Evolutionary conservation across 352 stramenopile genomes (phyloP), one percentile per base, ranked within the genome.

Genomic region (Pythium insidiosum): DNA sequence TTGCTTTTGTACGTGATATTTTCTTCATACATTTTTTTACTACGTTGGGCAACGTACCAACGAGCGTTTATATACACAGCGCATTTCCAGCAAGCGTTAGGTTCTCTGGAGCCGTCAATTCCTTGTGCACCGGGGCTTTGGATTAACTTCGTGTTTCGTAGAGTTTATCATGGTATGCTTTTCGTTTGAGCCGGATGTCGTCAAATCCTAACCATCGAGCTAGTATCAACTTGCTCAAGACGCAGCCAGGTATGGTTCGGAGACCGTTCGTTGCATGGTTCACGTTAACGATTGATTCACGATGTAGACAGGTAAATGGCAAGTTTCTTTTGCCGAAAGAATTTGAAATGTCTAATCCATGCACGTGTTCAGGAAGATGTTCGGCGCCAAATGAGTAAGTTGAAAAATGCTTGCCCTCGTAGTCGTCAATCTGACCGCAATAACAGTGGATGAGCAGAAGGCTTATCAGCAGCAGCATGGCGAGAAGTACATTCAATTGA

Each of bases 171-270:
- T 89, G 69, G 77, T 84, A 61, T 35, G 22, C 20, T 49, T 44
- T 26, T 26, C 49, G 25, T 22, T n/a, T n/a, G n/a, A n/a, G n/a
- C n/a, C n/a, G n/a, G n/a, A n/a, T n/a, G n/a, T n/a, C n/a, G n/a
- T n/a, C n/a, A n/a, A n/a, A n/a, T n/a, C n/a, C n/a, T n/a, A n/a
- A n/a, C n/a, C n/a, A n/a, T n/a, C n/a, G n/a, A n/a, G n/a, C n/a
- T n/a, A 93, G 80, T 93, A 85, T 54, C 80, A 93, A 46, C 50
- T 90, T 21, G 77, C 80, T 6, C 80, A 93, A 75, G 80, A 93
- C 49, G 75, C 74, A 0, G 88, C 75, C 43, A 68, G 80, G 80
- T 89, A 60, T 34, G 38, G 5, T 31, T 29, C 10, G n/a, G n/a
- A 34, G 28, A 11, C 34, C 18, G 18, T 20, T 44, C 18, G 18